Base-by-base conservation (phyloP, 495 filamentous ascomycete genomes). In the Penicillium taxi region DNA sequence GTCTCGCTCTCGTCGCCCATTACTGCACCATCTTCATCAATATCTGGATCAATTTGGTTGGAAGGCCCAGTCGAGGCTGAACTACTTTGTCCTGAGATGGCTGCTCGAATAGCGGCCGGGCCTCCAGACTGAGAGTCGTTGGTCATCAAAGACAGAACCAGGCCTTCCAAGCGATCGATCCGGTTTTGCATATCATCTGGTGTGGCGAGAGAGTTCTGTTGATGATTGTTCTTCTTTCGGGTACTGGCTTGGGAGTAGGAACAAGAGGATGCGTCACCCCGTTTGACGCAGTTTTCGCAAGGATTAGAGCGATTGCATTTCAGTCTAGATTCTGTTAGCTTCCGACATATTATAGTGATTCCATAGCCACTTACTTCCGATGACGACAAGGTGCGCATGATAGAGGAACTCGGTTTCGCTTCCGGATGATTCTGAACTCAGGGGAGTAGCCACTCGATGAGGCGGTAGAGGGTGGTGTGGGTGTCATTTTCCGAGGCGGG, bases 111-210 rank as follows among this genome's bases (percentile, higher is more conserved):
- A 11, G 71, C 85, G 6, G 78, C 63, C 1, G 73, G 77, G 30
- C 80, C 77, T 56, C 67, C 75, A 43, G 77, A 70, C 47, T 74
- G 70, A n/a, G 66, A 62, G 32, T 86, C 88, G 61, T 88, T 89
- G 46, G 88, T 90, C 91, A 99, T 96, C 61, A 99, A 66, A 2
- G 86, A 93, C 35, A 99, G 60, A 35, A 99, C 91, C 53, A 99
- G 66, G 35, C 89, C 84, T 74, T 99, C 91, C 47, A 99, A 64
- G 47, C 91, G 81, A 66, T 99, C 87, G 62, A 99, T 99, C 56
- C 91, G 83, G 53, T 89, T 93, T 64, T 99, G 91, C 91, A 99
- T 99, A 59, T 96, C 91, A 73, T 94, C 90, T 18, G 91, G 78
- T 9, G 82, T 70, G 35, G 74, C 66, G 47, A 69, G 64, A 53